Evolutionary conservation across 2,329 filamentous ascomycete species (phyloP), one percentile per base, ranked within the genome.

Genomic region (Amylocarpus encephaloides): DNA sequence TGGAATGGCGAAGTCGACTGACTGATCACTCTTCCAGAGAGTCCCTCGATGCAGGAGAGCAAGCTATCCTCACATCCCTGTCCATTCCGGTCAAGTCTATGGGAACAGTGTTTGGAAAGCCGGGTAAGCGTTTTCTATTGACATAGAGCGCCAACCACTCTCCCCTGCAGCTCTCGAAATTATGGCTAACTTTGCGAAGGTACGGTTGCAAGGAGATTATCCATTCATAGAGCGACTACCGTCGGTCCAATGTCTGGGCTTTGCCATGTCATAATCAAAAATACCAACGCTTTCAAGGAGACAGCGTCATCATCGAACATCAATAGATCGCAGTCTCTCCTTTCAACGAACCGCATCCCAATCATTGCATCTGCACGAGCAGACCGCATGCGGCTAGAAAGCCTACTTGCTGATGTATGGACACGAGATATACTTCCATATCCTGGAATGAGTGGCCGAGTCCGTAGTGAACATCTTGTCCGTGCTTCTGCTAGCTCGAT

Each of bases 201-300:
- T 38, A 81, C 79, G 26, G 67, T 81, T 57, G 79, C 83, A 51
- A 78, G 85, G 52, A 78, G 79, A 48, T 77, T 90, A 59, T 94
- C 89, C 2, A 84, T 95, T 54, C 87, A 92, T 59, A 79, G 88
- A 52, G 81, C 88, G 26, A 83, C 85, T 1, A 88, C 88, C 0
- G 74, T 90, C 19, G 83, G 85, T 13, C 75, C 82, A 12, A 87
- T 82, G 59, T 78, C 79, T 12, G 76, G 82, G 36, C 67, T 85
- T 46, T 85, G 79, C 55, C 87, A 93, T 62, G 82, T 95, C 46
- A 85, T 95, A 43, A 80, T 96, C 63, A 92, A 88, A 64, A 94
- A 94, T 62, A 95, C 91, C 0, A 83, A 83, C 59, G 78, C 80
- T 2, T 73, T 80, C 42, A 84, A 82, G 59, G 78, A 84, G 39